Conservation (phyloP, 2,329 filamentous ascomycete species). For the Nemania sp. region DNA sequence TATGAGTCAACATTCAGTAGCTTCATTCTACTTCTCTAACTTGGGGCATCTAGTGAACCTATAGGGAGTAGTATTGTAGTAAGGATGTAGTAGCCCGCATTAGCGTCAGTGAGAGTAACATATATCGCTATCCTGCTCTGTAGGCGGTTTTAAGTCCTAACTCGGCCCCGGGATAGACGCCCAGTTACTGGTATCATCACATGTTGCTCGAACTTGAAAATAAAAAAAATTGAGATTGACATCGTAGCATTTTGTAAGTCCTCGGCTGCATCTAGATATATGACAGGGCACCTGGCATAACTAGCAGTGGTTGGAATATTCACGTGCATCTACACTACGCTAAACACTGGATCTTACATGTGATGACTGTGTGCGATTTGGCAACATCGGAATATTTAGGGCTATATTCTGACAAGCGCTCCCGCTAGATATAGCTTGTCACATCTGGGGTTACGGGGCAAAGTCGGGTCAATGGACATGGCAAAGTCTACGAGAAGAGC, state of each 20-base stretch:
- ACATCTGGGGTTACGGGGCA: neutral
- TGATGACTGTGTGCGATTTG: neutral
- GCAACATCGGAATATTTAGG: slow-evolving; percentile 4
- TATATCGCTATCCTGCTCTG: neutral
- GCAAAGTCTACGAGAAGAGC: neutral
- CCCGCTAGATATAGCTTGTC: neutral
- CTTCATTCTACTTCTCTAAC: no score
- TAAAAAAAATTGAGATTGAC: neutral
- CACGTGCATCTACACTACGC: neutral
- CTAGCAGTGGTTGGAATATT: no score
- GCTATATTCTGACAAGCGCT: neutral
- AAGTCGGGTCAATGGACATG: neutral
- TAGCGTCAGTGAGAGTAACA: neutral
- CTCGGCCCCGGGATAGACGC: neutral
- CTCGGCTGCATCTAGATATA: neutral
- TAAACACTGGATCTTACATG: neutral
- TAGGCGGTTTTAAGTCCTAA: neutral
- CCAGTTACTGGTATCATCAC: neutral
- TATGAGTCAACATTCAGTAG: neutral
- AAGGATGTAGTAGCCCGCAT: neutral
- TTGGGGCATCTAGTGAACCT: no score
- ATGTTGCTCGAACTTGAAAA: neutral
- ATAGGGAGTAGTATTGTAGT: neutral
- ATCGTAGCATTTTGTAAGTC: neutral
- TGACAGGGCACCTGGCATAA: neutral